Evolutionary conservation across 306 rosid genomes (phyloP), one percentile per base, ranked within the genome.

Genomic region (Styphnolobium japonicum): DNA sequence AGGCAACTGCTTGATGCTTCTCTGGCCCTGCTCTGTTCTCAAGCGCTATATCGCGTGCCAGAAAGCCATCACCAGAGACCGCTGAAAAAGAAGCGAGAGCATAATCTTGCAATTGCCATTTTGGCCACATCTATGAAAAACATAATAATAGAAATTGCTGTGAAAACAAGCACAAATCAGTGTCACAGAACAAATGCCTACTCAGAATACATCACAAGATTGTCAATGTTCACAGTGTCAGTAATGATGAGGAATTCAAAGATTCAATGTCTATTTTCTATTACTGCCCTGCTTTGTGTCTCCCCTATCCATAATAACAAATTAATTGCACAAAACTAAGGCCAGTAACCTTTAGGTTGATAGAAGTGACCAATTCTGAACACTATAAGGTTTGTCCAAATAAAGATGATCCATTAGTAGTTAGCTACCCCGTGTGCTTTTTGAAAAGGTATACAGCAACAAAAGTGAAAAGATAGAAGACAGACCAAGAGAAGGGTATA

Each of bases 61-160:
- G 85, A 84, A 93, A 93, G 0, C 98, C 98, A 6, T 91, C 98
- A 22, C 93, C 98, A 5, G 94, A 89, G 0, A 91, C 93, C 6
- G 91, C 98, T 93, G 87, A 58, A 70, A 67, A 49, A n/a, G 7
- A 8, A 52, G 15, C 0, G 0, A 14, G 14, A 61, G 3, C 34
- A 62, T 31, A 27, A 51, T 69, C 37, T 61, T 51, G 48, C 8
- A 12, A 37, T 33, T 36, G 16, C 3, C 39, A 43, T 21, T 58
- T 46, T 79, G 40, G 14, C 1, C 12, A 48, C 27, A 1, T 6
- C 4, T 18, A 23, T 3, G 25, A 18, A 27, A 23, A 37, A 14
- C n/a, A 39, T 62, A 6, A 16, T 0, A 39, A 39, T 15, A 6
- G 27, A n/a, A 36, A 36, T 2, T n/a, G 43, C 12, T 22, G 15